phyloP scores from a whole-genome alignment of 768 basidiomycete species.

The Boletus reticuloceps region DNA sequence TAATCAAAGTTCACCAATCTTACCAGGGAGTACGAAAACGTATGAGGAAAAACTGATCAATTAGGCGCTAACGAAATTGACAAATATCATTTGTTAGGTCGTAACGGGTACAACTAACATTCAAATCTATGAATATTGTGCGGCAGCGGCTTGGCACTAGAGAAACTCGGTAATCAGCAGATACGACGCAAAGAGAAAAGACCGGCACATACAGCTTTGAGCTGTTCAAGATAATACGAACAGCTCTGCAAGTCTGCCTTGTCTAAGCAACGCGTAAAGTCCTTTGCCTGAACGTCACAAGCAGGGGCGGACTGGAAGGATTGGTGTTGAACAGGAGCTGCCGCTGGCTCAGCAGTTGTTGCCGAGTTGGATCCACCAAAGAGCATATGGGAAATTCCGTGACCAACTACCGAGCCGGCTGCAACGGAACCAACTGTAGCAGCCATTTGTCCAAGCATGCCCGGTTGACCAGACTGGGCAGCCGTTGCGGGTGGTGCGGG shows the following conservation, averaged over 20 bases:
- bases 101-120: constrained; percentile 3
- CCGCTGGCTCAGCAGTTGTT: constrained; percentile 42
- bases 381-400: constrained; percentile 87
- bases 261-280: constrained; percentile 84
- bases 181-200: neutral
- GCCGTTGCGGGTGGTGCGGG: constrained; percentile 37
- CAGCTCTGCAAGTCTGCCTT: constrained; percentile 78
- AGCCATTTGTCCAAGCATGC: constrained; percentile 82
- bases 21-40: no score
- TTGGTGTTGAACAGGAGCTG: constrained; percentile 47
- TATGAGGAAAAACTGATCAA: neutral
- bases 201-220: constrained; percentile 68
- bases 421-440: constrained; percentile 90
- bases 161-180: neutral
- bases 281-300: constrained; percentile 83
- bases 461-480: constrained; percentile 52
- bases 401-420: constrained; percentile 82
- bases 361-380: constrained; percentile 64
- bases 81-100: constrained; percentile 7
- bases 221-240: constrained; percentile 83
- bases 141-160: constrained; percentile 76
- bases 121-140: constrained; percentile 43
- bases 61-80: constrained; percentile 1
- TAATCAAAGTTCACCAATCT: no score
- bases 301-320: constrained; percentile 43